Evolutionary conservation across 2,329 filamentous ascomycete species (phyloP), one percentile per base, ranked within the genome.

Genomic region (Huntiella savannae): DNA sequence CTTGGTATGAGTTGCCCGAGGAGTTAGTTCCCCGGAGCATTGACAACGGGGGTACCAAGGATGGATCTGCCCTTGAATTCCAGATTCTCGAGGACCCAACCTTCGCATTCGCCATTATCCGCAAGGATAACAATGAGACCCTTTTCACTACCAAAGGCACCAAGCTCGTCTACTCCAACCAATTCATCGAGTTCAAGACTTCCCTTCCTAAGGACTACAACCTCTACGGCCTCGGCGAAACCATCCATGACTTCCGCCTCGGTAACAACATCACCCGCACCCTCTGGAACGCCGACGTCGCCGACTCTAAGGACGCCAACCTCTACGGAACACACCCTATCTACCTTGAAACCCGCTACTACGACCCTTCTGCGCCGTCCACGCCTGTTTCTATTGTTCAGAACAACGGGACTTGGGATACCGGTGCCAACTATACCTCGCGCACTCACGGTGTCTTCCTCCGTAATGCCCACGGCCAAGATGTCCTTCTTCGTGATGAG

Each of bases 311-410:
- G 35, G 75, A 76, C 36, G 58, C 64, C 10, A 87, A 87, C 54
- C 65, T 86, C 4, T 91, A 91, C 54, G 82, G 83, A 5, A 70
- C 67, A 36, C 83, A 91, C 53, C 79, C 83, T 0, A 75, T 87
- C 55, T 91, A 88, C 56, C 64, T 87, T 3, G 83, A 88, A 52
- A 87, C 81, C 1, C 70, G 81, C 48, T 88, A 86, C 60, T 84
- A 77, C 54, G 68, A 77, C 51, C 62, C 69, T 8, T 13, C 33
- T 8, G 63, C 70, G 42, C 50, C 59, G 1, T 57, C 62, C 1
- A 63, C 64, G 3, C 68, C 69, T 3, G 60, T 63, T 32, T 62
- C 71, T 41, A 66, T 62, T 1, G 71, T 78, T 17, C 63, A 72
- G 11, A 13, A 43, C 8, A 43, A 46, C 45, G 56, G 59, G 19